phyloP scores from a whole-genome alignment of 805 yeast species.

The Starmerella vitae region DNA sequence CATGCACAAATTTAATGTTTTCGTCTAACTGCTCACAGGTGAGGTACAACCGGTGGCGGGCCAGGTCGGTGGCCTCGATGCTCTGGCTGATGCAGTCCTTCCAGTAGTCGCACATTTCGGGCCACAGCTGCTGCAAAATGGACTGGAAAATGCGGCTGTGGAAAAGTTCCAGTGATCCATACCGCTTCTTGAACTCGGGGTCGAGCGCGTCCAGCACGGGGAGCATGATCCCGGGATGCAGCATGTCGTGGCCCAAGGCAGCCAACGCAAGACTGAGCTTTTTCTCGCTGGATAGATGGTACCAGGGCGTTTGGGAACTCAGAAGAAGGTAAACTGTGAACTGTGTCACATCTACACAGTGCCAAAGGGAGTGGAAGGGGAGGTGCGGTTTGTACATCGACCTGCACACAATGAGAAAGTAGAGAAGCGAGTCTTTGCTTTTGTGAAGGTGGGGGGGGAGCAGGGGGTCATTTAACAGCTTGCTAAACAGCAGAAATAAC shows the following conservation, averaged over 20 bases:
- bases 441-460: conserved; percentile 11
- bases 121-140: conserved; percentile 42
- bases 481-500: conserved; percentile 41
- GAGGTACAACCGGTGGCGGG: conserved; percentile 44
- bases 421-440: conserved; percentile 38
- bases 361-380: conserved; percentile 89
- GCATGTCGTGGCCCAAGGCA: conserved; percentile 88
- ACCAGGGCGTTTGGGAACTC: conserved; percentile 4
- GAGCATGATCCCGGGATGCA: conserved; percentile 94
- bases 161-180: conserved; percentile 63
- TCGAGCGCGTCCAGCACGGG: conserved; percentile 44
- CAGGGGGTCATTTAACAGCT: conserved; percentile 26
- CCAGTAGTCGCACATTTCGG: conserved; percentile 19
- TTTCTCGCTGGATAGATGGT: conserved; percentile 32
- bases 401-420: conserved; percentile 53
- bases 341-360: conserved; percentile 90
- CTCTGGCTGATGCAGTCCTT: conserved; percentile 19
- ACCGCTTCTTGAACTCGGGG: conserved; percentile 52
- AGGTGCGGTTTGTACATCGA: conserved; percentile 73
- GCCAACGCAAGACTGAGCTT: conserved; percentile 51
- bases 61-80: conserved; percentile 88
- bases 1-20: conserved; percentile 26
- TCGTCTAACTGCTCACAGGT: not conserved
- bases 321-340: conserved; percentile 29
- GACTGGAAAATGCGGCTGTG: conserved; percentile 55